Evolutionary conservation across 768 basidiomycete genomes (phyloP), one percentile per base, ranked within the genome.

Genomic region (Collybiopsis luxurians): DNA sequence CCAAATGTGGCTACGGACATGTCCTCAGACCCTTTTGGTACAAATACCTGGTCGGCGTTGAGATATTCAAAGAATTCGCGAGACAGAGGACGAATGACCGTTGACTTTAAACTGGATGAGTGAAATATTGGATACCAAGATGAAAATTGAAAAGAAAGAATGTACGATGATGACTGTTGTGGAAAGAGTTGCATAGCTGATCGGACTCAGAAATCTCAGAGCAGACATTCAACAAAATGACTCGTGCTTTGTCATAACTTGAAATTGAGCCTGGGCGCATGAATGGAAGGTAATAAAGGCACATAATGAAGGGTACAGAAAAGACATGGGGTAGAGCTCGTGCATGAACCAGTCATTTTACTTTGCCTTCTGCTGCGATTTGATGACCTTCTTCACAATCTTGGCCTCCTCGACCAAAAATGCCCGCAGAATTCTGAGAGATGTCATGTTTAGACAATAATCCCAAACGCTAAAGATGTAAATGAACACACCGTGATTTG

Each of bases 331-430:
- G 34, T 47, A 28, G 30, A 21, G 36, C 4, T 39, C 21, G 31
- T 36, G 36, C 36, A 51, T 51, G 12, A 26, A 45, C n/a, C 27
- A 36, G 48, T 11, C 38, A n/a, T 51, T 54, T 27, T 55, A 53
- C 55, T 69, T 66, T 60, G 71, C 70, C 68, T 81, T 81, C 72
- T 84, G 77, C 75, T 92, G 92, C 69, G 89, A 88, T 82, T 97
- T 97, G 83, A 98, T 95, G 65, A 98, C 96, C 78, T 85, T 89
- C 88, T 99, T 99, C 71, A 99, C 97, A 67, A 99, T 98, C 82
- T 98, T 98, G 44, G 97, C 97, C 81, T 99, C 97, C 82, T 98
- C 97, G 39, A 99, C 92, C 59, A 99, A 78, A 87, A 99, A 99
- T 61, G 97, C 95, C 59, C 97, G 92, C 65, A 98, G 89, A 66